Percentiles rank a stretch among this genome's conserved stretches.
Conservation (phyloP, 306 rosid genomes). For the Begonia loranthoides region DNA sequence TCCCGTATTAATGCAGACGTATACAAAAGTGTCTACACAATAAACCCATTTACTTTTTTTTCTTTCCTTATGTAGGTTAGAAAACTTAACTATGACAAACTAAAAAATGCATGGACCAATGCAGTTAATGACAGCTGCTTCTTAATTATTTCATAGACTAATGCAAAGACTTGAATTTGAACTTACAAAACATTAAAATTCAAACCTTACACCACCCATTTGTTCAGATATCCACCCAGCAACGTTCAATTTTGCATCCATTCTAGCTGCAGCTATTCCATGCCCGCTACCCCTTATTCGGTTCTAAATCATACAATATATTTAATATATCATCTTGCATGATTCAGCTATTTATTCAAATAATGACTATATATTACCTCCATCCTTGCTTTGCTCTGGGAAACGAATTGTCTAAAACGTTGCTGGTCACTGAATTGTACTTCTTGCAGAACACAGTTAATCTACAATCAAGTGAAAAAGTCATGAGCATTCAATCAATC, state of each 20-base stretch:
- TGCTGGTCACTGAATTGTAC: conserved; percentile 95
- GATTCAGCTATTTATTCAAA: neutral
- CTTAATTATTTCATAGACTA: no score
- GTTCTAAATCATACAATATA: conserved; percentile 33
- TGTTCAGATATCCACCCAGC: conserved; percentile 94
- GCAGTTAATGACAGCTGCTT: no score
- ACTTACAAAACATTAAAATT: conserved; percentile 15
- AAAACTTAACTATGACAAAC: no score
- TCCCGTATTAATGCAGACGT: no score
- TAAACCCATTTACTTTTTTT: no score
- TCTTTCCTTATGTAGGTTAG: no score
- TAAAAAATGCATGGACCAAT: no score
- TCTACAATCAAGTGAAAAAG: conserved; percentile 30
- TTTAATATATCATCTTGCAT: neutral
- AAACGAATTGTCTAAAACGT: conserved; percentile 89
- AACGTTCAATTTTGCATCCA: conserved; percentile 87
- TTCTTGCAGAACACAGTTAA: conserved; percentile 74
- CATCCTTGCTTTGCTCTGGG: conserved; percentile 96
- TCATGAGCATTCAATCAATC: conserved; percentile 13
- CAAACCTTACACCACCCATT: conserved; percentile 97
- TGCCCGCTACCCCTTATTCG: conserved; percentile 96
- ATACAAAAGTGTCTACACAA: no score
- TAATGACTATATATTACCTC: conserved; percentile 43
- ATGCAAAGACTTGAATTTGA: no score
- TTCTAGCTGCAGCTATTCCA: conserved; percentile 94